Conservation (phyloP, 352 stramenopile species). For the Pythium brassicae region DNA sequence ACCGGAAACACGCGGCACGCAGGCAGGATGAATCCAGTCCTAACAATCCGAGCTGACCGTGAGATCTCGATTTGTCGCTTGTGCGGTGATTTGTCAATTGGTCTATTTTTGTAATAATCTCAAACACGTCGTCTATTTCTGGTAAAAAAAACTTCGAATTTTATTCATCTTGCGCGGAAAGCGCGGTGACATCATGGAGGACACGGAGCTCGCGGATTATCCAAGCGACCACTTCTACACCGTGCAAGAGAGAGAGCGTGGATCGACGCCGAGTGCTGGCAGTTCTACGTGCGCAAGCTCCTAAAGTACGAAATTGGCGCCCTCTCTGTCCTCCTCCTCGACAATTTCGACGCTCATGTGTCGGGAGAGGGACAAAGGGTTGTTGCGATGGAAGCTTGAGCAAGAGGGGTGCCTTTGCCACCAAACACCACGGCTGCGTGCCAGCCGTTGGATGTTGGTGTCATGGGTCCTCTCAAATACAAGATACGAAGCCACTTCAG, state of each 20-base stretch:
- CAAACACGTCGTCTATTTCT: neutral
- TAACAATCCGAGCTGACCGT: slow-evolving; percentile 2
- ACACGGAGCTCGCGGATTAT: neutral
- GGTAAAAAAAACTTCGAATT: slow-evolving; percentile 1
- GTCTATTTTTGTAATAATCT: neutral
- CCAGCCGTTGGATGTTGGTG: slow-evolving; percentile 13
- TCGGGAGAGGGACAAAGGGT: slow-evolving; percentile 12
- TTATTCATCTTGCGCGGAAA: slow-evolving; percentile 1
- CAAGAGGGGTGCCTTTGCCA: neutral
- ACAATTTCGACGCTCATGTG: slow-evolving; percentile 20
- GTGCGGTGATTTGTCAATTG: neutral
- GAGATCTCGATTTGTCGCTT: neutral
- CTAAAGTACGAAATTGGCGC: neutral
- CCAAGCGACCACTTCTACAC: slow-evolving; percentile 4
- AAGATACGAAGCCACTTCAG: neutral
- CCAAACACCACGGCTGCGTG: slow-evolving; percentile 13
- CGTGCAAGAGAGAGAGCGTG: slow-evolving; percentile 6
- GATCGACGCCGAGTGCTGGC: slow-evolving; percentile 1
- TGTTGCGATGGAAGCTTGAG: slow-evolving; percentile 5
- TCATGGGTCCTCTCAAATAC: slow-evolving; percentile 9
- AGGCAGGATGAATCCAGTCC: neutral
- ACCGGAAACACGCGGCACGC: neutral
- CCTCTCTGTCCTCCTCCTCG: slow-evolving; percentile 14
- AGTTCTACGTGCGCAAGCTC: neutral
- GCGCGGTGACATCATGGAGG: slow-evolving; percentile 1